These are phyloP conservation scores for Russula compacta DNA, from an alignment of 768 basidiomycete species.

Conservation along the genomic window DNA sequence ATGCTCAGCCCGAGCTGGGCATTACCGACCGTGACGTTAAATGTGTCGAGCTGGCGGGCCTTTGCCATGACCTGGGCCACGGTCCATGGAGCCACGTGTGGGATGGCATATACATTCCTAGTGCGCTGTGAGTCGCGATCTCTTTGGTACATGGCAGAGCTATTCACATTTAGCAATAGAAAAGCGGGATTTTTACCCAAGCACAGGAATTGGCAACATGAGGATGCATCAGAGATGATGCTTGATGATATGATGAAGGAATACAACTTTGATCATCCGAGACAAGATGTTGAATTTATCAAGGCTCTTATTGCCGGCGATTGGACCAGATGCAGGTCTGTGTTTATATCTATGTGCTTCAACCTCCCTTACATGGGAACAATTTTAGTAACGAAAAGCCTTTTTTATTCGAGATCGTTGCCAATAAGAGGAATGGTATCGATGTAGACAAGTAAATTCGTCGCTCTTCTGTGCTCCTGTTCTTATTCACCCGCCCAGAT, in stretches of 20 bases:
- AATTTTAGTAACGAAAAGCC: conserved; percentile 38
- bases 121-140: conserved; percentile 41
- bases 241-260: conserved; percentile 56
- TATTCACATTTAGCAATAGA: not conserved
- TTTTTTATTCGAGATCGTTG: conserved; percentile 79
- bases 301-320: conserved; percentile 76
- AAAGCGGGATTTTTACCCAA: conserved; percentile 21
- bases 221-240: conserved; percentile 78
- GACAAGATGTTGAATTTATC: conserved; percentile 48
- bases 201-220: conserved; percentile 55
- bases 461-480: not conserved
- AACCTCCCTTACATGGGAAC: not conserved
- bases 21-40: conserved; percentile 66
- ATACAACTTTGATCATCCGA: conserved; percentile 41
- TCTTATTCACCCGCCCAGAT: conserved; percentile 33
- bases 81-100: conserved; percentile 85
- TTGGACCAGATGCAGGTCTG: conserved; percentile 40
- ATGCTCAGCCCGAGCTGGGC: conserved; percentile 47
- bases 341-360: not conserved
- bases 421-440: conserved; percentile 71
- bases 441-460: conserved; percentile 73
- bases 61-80: conserved; percentile 81
- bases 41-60: conserved; percentile 71
- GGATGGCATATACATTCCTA: conserved; percentile 65
- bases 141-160: not conserved